Percentiles rank a stretch among this genome's conserved stretches.
These are phyloP conservation scores for Penicillium pancosmium DNA, from an alignment of 495 filamentous ascomycete genomes.

Conservation along the genomic window DNA sequence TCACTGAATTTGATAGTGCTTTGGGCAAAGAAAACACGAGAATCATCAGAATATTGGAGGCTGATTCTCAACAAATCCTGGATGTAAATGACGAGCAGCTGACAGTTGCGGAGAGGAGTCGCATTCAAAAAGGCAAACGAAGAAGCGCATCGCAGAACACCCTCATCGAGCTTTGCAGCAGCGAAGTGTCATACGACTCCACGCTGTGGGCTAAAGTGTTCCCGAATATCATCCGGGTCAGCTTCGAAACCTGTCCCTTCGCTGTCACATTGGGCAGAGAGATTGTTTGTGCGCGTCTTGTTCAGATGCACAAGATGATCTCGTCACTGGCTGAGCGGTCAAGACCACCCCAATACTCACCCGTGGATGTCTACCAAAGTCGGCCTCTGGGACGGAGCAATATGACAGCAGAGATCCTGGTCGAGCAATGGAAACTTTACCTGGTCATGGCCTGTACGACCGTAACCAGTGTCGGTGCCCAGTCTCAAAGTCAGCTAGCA, in stretches of 20 bases:
- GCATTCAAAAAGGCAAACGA: conserved; percentile 86
- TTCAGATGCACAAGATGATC: conserved; percentile 89
- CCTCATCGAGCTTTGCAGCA: conserved; percentile 90
- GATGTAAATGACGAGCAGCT: conserved; percentile 91
- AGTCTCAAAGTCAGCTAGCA: conserved; percentile 57
- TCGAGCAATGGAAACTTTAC: conserved; percentile 99
- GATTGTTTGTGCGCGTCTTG: conserved; percentile 84
- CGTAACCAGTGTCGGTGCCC: conserved; percentile 77
- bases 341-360: conserved; percentile 60
- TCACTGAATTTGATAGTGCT: conserved; percentile 91
- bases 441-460: conserved; percentile 97
- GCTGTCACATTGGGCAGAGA: conserved; percentile 88
- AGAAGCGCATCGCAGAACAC: conserved; percentile 83
- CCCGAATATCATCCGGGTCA: conserved; percentile 89
- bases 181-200: conserved; percentile 91
- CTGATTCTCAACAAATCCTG: conserved; percentile 84
- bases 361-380: conserved; percentile 52
- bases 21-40: conserved; percentile 78
- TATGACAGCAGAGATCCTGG: conserved; percentile 80
- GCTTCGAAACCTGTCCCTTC: conserved; percentile 86
- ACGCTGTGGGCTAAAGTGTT: conserved; percentile 98
- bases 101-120: conserved; percentile 88
- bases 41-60: conserved; percentile 89
- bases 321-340: conserved; percentile 73
- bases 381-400: conserved; percentile 60